Conservation (phyloP, 257 asterid genomes). For the Echites panduratus region DNA sequence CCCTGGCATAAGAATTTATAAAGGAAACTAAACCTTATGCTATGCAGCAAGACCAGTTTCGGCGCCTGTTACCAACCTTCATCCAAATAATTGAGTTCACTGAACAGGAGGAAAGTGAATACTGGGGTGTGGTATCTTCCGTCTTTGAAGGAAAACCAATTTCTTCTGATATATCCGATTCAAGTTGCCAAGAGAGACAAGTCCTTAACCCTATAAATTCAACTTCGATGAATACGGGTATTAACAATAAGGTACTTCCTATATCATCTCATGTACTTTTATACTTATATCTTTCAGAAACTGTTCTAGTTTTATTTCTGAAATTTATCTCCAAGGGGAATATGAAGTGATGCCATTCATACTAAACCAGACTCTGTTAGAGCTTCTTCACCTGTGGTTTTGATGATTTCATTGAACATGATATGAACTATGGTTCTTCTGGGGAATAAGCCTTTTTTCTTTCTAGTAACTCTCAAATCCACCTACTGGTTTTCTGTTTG, state of each 20-base stretch:
- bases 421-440: background rate
- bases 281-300: background rate
- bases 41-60: conserved; percentile 86
- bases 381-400: background rate
- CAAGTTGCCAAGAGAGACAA: conserved; percentile 29
- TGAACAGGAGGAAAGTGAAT: conserved; percentile 69
- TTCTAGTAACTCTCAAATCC: background rate
- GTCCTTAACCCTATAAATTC: conserved; percentile 28
- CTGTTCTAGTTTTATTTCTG: background rate
- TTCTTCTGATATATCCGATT: conserved; percentile 28
- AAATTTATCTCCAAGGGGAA: background rate
- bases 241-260: conserved; percentile 71
- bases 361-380: background rate
- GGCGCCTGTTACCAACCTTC: conserved; percentile 78
- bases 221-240: conserved; percentile 47
- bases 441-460: background rate
- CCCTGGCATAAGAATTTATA: background rate
- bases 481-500: background rate
- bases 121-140: conserved; percentile 70
- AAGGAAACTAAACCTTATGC: conserved; percentile 5
- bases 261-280: conserved; percentile 1
- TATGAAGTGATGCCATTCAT: background rate
- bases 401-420: background rate
- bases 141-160: conserved; percentile 67
- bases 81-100: conserved; percentile 87